A percentile compares a stretch with the other conserved stretches of the same genome.
phyloP scores from a whole-genome alignment of 2,329 filamentous ascomycete species.

The Fulvia fulva region DNA sequence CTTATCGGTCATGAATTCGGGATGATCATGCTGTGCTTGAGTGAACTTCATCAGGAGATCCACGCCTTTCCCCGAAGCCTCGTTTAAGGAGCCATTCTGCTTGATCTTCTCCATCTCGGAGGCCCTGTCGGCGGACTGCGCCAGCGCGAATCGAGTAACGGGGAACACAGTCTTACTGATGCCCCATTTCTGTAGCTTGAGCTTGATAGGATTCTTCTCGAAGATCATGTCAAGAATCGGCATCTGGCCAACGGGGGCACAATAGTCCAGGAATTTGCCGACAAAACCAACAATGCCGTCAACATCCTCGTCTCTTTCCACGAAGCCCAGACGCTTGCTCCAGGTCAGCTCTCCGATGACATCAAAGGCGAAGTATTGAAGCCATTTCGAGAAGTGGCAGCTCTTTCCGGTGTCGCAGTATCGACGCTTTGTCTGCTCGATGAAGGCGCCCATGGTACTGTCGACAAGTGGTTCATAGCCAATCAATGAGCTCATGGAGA shows the following conservation, averaged over 20 bases:
- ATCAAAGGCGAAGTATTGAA: conserved; percentile 79
- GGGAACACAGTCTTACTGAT: conserved; percentile 66
- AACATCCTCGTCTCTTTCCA: conserved; percentile 70
- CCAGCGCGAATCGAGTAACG: conserved; percentile 67
- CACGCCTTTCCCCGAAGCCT: conserved; percentile 39
- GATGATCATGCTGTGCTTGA: conserved; percentile 62
- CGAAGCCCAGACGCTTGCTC: conserved; percentile 69
- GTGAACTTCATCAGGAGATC: conserved; percentile 71
- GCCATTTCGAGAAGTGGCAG: conserved; percentile 67
- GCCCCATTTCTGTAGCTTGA: conserved; percentile 64
- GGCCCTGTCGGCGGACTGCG: conserved; percentile 63
- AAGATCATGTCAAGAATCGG: conserved; percentile 66
- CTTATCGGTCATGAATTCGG: conserved; percentile 67
- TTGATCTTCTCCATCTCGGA: conserved; percentile 49
- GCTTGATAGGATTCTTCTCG: conserved; percentile 70
- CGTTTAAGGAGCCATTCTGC: conserved; percentile 34
- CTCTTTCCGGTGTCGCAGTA: conserved; percentile 40
- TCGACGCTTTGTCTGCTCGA: conserved; percentile 47
- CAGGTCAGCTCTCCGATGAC: conserved; percentile 76
- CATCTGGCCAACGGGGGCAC: conserved; percentile 70
- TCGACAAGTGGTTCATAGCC: conserved; percentile 79
- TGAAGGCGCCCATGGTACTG: conserved; percentile 67
- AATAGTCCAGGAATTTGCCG: conserved; percentile 63
- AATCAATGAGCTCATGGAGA: conserved; percentile 71
- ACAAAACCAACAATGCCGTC: conserved; percentile 69